Evolutionary conservation across 257 asterid species (phyloP).

Genomic region (Solanum okadae): DNA sequence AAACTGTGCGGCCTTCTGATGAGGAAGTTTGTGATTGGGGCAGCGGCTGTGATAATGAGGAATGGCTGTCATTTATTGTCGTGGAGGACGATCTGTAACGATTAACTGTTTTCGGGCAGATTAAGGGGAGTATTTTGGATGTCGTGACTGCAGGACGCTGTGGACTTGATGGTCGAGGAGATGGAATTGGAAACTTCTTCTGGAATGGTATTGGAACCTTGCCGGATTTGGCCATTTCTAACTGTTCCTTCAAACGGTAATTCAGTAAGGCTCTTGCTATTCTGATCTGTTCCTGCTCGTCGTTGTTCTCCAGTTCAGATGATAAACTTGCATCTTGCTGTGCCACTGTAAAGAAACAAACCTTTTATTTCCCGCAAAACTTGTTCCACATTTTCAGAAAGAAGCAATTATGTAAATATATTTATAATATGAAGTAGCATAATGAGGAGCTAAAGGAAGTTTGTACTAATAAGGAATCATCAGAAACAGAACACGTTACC

Average conservation of each 20-base stretch:
- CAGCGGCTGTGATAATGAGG: slow-evolving; percentile 14
- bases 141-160: slow-evolving; percentile 35
- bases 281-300: slow-evolving; percentile 69
- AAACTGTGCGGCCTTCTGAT: slow-evolving; percentile 22
- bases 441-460: background rate
- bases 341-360: slow-evolving; percentile 38
- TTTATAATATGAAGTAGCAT: background rate
- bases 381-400: background rate
- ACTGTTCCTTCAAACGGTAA: slow-evolving; percentile 36
- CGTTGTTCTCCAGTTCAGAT: slow-evolving; percentile 42
- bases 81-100: slow-evolving; percentile 21
- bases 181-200: slow-evolving; percentile 19
- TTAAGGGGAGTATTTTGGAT: slow-evolving; percentile 71
- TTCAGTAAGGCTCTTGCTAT: slow-evolving; percentile 63
- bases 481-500: background rate
- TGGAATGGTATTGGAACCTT: slow-evolving; percentile 29
- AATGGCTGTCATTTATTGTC: slow-evolving; percentile 12
- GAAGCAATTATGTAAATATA: background rate
- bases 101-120: slow-evolving; percentile 24
- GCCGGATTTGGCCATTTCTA: slow-evolving; percentile 11
- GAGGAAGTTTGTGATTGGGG: slow-evolving; percentile 15
- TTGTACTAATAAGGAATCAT: background rate
- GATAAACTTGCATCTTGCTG: slow-evolving; percentile 51
- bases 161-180: slow-evolving; percentile 59
- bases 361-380: background rate